Conservation (phyloP, 257 asterid genomes). For the Solanum sejunctum region DNA sequence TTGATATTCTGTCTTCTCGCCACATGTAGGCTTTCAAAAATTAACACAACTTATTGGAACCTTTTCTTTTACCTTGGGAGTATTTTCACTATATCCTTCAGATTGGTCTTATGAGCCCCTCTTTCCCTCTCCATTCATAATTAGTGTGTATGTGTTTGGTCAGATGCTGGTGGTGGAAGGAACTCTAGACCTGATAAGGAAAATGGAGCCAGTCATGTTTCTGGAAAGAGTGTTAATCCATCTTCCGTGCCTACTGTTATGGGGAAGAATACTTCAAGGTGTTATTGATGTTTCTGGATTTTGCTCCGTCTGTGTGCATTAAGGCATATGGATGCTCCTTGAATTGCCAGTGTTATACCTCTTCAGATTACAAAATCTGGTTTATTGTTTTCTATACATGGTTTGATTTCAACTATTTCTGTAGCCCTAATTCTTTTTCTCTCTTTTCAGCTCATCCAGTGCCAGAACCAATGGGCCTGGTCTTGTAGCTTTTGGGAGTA, state of each 20-base stretch:
- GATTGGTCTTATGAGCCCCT: background rate
- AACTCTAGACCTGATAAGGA: constrained; percentile 37
- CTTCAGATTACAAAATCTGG: background rate
- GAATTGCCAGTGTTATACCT: background rate
- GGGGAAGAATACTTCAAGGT: constrained; percentile 48
- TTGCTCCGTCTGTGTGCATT: background rate
- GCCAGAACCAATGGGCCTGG: constrained; percentile 36
- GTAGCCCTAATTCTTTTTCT: background rate
- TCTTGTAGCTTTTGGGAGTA: constrained; percentile 24
- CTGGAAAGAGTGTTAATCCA: constrained; percentile 32
- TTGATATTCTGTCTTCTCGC: background rate
- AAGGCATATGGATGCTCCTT: background rate
- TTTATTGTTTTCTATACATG: background rate
- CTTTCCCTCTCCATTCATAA: background rate
- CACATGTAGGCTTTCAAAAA: background rate
- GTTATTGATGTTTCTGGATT: background rate
- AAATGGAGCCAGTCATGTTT: constrained; percentile 20
- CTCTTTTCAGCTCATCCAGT: constrained; percentile 39
- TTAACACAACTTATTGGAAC: background rate
- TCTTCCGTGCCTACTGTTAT: constrained; percentile 24
- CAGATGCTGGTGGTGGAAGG: constrained; percentile 47
- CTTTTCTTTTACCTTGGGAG: background rate
- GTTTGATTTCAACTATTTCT: background rate
- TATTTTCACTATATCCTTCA: background rate
- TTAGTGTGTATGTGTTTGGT: constrained; percentile 20